Evolutionary conservation across 1,284 basidiomycete species (phyloP), one percentile per base, ranked within the genome.

Genomic region (Fomitopsis schrenkii): DNA sequence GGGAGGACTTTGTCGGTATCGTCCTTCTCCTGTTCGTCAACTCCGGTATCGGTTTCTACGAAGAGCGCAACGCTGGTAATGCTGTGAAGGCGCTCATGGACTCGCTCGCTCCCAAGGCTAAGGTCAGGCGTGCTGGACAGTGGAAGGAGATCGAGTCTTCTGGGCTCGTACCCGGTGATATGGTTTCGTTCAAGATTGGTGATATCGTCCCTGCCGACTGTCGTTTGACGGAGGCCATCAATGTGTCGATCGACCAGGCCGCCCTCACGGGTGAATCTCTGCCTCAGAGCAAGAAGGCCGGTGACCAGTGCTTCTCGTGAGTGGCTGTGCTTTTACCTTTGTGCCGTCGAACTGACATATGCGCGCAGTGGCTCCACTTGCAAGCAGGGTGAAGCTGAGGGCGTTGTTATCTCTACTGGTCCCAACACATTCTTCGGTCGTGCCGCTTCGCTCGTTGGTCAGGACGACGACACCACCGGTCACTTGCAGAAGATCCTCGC

Each of bases 31-130:
- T 98, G 44, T 82, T 98, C 77, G 83, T 96, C 87, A 98, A 98
- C 87, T 97, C 96, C 10, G 83, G 88, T 59, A 98, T 98, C 72
- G 96, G 97, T 85, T 98, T 95, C 87, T 94, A 97, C 80, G 96
- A 98, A 78, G 97, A 98, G 78, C 86, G 90, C 63, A 94, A 94
- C 72, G 96, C 96, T 58, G 96, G 96, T 79, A 97, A 98, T 77
- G 96, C 96, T 44, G 96, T 98, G 81, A 98, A 97, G 82, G 95
- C 95, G 14, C 91, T 98, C 68, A 98, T 98, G 96, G 96, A 98
- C 76, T 98, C 96, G 17, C 91, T 98, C 67, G 96, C 97, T 22
- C 97, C 95, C 76, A 98, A 98, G 82, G 96, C 96, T 42, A 91
- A 90, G 77, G 93, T 93, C 71, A 93, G 87, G 79, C 95, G 96